Evolutionary conservation across 306 rosid genomes (phyloP).

Genomic region (Trichosanthes cucumerina): DNA sequence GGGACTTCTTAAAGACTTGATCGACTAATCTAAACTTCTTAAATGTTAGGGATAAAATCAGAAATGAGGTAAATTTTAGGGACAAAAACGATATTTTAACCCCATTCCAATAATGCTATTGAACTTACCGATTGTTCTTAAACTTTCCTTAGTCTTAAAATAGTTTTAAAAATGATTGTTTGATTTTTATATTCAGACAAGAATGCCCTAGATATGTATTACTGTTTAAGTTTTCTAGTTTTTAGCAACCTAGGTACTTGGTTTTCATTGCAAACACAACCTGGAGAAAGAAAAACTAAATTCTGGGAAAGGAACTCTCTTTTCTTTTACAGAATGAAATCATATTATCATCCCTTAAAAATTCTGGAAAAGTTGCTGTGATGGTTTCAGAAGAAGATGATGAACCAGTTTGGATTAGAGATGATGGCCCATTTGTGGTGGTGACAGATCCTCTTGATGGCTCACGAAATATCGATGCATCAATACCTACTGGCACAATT

Average conservation of each 20-base stretch:
- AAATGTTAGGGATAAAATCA: not conserved
- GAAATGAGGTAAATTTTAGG: not conserved
- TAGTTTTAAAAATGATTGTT: not conserved
- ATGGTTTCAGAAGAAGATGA: slow-evolving; percentile 96
- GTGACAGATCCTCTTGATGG: slow-evolving; percentile 96
- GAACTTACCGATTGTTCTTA: not conserved
- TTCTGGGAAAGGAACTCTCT: not conserved
- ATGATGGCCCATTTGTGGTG: slow-evolving; percentile 70
- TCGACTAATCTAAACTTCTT: not conserved
- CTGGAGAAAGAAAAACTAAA: not conserved
- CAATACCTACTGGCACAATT: slow-evolving; percentile 91
- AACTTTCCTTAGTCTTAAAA: not conserved
- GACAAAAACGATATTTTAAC: not conserved
- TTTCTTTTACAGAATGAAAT: slow-evolving; percentile 58
- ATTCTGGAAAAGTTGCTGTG: slow-evolving; percentile 86
- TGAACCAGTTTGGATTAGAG: slow-evolving; percentile 67
- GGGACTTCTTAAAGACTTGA: not conserved
- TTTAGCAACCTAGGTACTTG: not conserved
- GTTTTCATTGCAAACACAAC: not conserved
- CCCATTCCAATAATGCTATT: not conserved
- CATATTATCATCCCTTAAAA: slow-evolving; percentile 61
- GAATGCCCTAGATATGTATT: not conserved
- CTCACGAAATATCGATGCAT: slow-evolving; percentile 83
- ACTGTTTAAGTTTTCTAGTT: not conserved
- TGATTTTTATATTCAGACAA: not conserved